Conservation (phyloP, 768 basidiomycete species). For the Lactifluus rugatus region DNA sequence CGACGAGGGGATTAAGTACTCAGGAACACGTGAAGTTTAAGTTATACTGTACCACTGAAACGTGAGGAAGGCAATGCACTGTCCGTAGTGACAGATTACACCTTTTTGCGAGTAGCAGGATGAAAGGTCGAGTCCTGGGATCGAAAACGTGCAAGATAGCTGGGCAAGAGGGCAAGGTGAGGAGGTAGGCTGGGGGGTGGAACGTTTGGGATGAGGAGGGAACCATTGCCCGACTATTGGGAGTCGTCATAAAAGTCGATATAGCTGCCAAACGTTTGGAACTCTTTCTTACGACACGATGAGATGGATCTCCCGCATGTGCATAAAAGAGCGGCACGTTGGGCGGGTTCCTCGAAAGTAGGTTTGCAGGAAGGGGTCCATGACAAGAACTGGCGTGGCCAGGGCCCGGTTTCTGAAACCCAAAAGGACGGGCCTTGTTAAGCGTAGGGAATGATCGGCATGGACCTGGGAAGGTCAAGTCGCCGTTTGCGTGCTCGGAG, state of each 20-base stretch:
- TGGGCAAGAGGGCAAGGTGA: conserved; percentile 1
- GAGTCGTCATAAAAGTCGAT: background rate
- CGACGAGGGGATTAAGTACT: conserved; percentile 11
- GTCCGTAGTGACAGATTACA: conserved; percentile 12
- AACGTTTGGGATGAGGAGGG: background rate
- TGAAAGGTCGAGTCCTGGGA: background rate
- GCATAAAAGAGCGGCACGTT: conserved; percentile 1
- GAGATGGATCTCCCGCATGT: conserved; percentile 14
- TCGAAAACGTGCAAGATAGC: conserved; percentile 12
- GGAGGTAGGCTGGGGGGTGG: background rate
- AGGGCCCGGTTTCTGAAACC: conserved; percentile 9
- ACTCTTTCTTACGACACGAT: conserved; percentile 12
- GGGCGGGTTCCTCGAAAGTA: conserved; percentile 10
- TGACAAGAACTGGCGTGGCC: conserved; percentile 10
- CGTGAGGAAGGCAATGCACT: background rate
- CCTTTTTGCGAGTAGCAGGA: conserved; percentile 4
- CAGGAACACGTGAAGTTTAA: background rate
- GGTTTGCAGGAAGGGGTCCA: background rate
- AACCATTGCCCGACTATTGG: conserved; percentile 6
- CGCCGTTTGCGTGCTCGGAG: conserved; percentile 7
- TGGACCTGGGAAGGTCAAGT: conserved; percentile 10
- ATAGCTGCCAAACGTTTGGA: conserved; percentile 10
- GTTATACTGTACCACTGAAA: background rate
- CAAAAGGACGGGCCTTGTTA: background rate
- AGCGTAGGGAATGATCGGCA: conserved; percentile 12